Base-by-base conservation (phyloP, 78 protist genomes). In the Acrasis kona region DNA sequence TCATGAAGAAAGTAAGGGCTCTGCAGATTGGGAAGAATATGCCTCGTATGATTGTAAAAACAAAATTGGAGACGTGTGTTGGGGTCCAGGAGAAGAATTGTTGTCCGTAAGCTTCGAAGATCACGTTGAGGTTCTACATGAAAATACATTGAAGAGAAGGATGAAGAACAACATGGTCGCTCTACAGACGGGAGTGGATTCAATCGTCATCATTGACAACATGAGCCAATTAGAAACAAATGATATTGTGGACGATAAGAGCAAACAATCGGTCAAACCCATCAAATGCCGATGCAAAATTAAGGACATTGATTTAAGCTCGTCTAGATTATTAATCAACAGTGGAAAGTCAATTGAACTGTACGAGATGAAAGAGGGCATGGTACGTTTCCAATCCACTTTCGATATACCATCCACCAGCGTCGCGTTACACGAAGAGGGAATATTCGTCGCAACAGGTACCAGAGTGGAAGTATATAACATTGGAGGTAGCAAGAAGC, bases 51-150 rank as follows among this genome's bases (percentile, higher is more conserved):
- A n/a, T n/a, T n/a, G n/a, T n/a, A n/a, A n/a, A n/a, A 69, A 34
- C 30, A 12, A 8, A 12, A 39, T 64, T 8, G 2, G 1, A 2
- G 42, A 37, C 10, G 58, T 61, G 61, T 0, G 4, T 40, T 65
- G 74, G 78, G 74, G 77, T 28, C 70, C 78, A 0, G 50, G 67
- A 0, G 7, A 7, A 36, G 29, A 1, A 29, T 36, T 28, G 10
- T n/a, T 61, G 6, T 75, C 64, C 19, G 35, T 2, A 1, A 35
- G 8, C 1, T 29, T 2, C 6, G 0, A 12, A 35, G 67, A 35
- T 50, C 19, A 42, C 10, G 72, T 65, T 29, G 1, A 41, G 38
- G 57, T 66, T 38, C 74, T 73, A n/a, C 30, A 12, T 31, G 85
- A 64, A 67, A 42, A 32, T 7, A 0, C 34, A n/a, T 69, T 66